Base-by-base conservation (phyloP, 2,329 filamentous ascomycete genomes). In the Aureobasidium zeae region DNA sequence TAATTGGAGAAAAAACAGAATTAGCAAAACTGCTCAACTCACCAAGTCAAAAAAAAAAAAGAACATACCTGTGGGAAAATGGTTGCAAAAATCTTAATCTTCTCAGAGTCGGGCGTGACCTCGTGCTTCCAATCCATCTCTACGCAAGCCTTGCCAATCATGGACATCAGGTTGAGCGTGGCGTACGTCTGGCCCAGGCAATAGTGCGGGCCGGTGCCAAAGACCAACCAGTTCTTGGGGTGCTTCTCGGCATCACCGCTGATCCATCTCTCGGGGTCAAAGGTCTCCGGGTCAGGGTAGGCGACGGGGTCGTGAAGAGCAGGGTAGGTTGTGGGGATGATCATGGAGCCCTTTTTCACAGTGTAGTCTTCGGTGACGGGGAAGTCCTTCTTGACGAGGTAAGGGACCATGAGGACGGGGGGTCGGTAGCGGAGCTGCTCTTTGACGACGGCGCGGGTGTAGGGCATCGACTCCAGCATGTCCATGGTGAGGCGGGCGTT, bases 81-180 rank as follows among this genome's bases (percentile, higher is more conserved):
- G 20, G 87, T 95, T 29, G 91, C 91, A 68, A 96, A 98, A 53
- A 96, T 89, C 71, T 94, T 89, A 66, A 98, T 96, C 65, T 94
- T 81, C 68, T 98, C 91, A 0, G 86, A 94, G 47, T 72, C 59
- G 0, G 83, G 78, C 9, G 91, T 96, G 13, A 86, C 67, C 61
- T 86, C 79, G 64, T 98, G 91, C 62, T 80, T 76, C 89, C 89
- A 96, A 64, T 96, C 79, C 53, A 50, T 21, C 32, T 44, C 26
- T 4, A 50, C 33, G 35, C 85, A 83, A 7, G 87, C 88, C 74
- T 91, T 94, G 60, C 87, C 88, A 57, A 94, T 75, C 74, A 94
- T 83, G 34, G 86, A 77, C 59, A 85, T 89, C 55, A 98, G 69
- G 65, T 94, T 94, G 49, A 87, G 72, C 63, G 86, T 81, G 7